Evolutionary conservation across 164 flowering plant genomes (phyloP), one percentile per base, ranked within the genome.

Genomic region (Vitis labrusca): DNA sequence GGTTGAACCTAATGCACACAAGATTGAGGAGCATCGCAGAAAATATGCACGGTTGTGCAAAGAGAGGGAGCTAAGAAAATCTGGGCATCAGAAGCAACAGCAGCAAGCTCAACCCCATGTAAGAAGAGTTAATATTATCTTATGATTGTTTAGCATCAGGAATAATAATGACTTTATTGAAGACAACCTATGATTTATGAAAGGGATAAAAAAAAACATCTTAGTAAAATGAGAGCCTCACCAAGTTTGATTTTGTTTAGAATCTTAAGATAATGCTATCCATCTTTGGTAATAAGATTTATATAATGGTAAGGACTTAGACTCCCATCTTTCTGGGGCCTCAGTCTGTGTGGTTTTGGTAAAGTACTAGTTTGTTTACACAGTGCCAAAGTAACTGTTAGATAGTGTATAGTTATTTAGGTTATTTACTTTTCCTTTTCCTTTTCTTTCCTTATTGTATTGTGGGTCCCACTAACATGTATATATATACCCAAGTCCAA

Each of bases 1-100:
- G 84, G 86, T 83, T 69, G 84, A 83, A 68, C 82, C 82, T n/a
- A 83, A 83, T 71, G 81, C 73, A 3, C 77, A 61, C 14, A 81
- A 66, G 69, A 74, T 81, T 52, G 78, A 73, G 57, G 82, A 78
- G 66, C 86, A 83, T 50, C 73, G 75, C 12, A 76, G 77, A 70
- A 80, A 79, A 65, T 83, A 81, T 77, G 80, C 78, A 63, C 72
- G 78, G 23, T 54, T 83, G 69, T 59, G 71, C 13, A 76, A 80
- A 51, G 75, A 68, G 65, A 64, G 50, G 73, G 79, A 76, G 59
- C 57, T 64, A 8, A 75, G 65, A 63, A 81, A 64, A 50, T 65
- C 65, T 65, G 78, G 73, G 54, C 67, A 59, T 32, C 78, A 73
- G 54, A 78, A 47, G 51, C 59, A 65, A 66, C 48, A 19, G 23